Evolutionary conservation across 2,329 filamentous ascomycete species (phyloP).

Genomic region (Fusarium drepaniforme): DNA sequence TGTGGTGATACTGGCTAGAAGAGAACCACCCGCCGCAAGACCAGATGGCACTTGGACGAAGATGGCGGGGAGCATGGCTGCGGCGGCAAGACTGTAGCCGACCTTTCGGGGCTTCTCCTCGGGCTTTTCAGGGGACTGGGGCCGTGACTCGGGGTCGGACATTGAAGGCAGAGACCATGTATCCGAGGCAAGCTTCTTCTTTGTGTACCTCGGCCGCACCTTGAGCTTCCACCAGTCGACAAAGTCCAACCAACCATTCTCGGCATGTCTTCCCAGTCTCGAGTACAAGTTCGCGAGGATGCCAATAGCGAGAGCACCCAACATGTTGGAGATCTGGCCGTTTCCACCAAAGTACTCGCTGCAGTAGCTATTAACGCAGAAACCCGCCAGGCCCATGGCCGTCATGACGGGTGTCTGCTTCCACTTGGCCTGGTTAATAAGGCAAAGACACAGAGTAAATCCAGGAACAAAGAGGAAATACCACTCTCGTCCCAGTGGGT

Average conservation of each 20-base stretch:
- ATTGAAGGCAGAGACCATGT: conserved; percentile 48
- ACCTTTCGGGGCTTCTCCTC: conserved; percentile 57
- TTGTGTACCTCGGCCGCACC: conserved; percentile 52
- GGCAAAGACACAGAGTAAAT: conserved; percentile 80
- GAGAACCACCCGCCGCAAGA: conserved; percentile 69
- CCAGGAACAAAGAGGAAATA: conserved; percentile 80
- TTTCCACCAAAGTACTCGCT: conserved; percentile 75
- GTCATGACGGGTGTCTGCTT: conserved; percentile 83
- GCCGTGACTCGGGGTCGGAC: conserved; percentile 50
- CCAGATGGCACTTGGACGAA: conserved; percentile 77
- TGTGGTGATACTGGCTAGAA: conserved; percentile 68
- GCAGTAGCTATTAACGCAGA: conserved; percentile 80
- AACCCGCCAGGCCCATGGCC: conserved; percentile 79
- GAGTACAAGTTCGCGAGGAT: conserved; percentile 85
- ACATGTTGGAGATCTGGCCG: conserved; percentile 80
- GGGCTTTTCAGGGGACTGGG: conserved; percentile 32
- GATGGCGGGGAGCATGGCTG: conserved; percentile 87
- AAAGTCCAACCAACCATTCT: conserved; percentile 66
- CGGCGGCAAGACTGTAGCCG: conserved; percentile 84
- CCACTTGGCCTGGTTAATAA: conserved; percentile 87
- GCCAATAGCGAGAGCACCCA: conserved; percentile 82
- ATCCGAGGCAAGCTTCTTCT: conserved; percentile 44
- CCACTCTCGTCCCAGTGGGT: conserved; percentile 58
- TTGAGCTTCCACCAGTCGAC: conserved; percentile 62
- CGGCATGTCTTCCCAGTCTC: conserved; percentile 69